A percentile compares a stretch with the other conserved stretches of the same genome.
Conservation (phyloP, 129 eudicot genomes). For the Glebionis coronaria region DNA sequence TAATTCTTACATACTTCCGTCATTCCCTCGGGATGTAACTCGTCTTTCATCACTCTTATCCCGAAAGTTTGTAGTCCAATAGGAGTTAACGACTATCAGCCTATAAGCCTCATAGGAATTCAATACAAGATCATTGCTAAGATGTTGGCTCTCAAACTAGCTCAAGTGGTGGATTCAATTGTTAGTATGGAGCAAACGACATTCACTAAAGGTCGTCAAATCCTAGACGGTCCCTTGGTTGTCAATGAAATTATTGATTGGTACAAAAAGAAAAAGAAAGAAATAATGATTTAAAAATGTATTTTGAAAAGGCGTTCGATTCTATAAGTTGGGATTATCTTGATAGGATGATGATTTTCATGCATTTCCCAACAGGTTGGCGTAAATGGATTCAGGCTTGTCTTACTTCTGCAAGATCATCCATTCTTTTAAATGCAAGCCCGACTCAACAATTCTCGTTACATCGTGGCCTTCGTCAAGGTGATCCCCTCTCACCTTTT, state of each 20-base stretch:
- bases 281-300: background rate
- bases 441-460: background rate
- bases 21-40: background rate
- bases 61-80: background rate
- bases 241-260: background rate
- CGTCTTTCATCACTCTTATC: background rate
- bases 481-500: no score
- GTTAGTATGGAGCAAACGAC: background rate
- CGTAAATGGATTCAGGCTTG: background rate
- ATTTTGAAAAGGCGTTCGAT: background rate
- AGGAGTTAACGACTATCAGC: background rate
- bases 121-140: background rate
- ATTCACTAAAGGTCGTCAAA: background rate
- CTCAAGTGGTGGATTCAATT: background rate
- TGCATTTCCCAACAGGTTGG: background rate
- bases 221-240: background rate
- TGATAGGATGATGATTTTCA: background rate
- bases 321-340: background rate
- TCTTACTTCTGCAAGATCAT: background rate
- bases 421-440: background rate
- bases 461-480: no score
- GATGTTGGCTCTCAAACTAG: background rate
- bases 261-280: background rate
- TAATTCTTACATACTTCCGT: background rate
- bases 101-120: background rate